A percentile compares a stretch with the other conserved stretches of the same genome.
Evolutionary conservation across 257 asterid genomes (phyloP).

Genomic region (Galeopsis tetrahit): DNA sequence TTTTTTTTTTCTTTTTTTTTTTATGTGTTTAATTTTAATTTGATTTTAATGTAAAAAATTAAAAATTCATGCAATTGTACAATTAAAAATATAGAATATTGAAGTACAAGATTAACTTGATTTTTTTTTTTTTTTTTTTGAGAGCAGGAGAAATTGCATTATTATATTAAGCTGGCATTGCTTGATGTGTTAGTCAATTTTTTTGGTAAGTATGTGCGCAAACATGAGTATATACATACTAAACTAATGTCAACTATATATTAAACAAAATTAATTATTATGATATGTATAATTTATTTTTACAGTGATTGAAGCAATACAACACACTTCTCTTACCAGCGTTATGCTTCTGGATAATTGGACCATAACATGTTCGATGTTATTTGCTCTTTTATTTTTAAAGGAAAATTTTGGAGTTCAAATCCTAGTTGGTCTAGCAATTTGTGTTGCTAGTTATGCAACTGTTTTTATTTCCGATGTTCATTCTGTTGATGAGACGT

Average conservation of each 20-base stretch:
- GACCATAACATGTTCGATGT: constrained; percentile 87
- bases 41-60: too few relatives aligned
- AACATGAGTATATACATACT: too few relatives aligned
- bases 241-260: too few relatives aligned
- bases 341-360: constrained; percentile 97
- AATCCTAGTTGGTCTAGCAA: constrained; percentile 63
- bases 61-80: too few relatives aligned
- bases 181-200: constrained; percentile 91
- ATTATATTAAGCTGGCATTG: constrained; percentile 73
- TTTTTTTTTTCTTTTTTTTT: too few relatives aligned
- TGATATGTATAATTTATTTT: not conserved
- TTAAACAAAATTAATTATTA: too few relatives aligned
- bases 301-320: constrained; percentile 88
- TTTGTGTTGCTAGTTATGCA: constrained; percentile 80
- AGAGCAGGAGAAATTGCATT: constrained; percentile 92
- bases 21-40: too few relatives aligned
- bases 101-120: too few relatives aligned
- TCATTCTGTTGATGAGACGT: constrained; percentile 73
- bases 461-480: constrained; percentile 81
- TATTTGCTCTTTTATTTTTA: constrained; percentile 80
- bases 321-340: constrained; percentile 91
- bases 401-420: constrained; percentile 69
- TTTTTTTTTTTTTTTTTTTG: too few relatives aligned
- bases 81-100: too few relatives aligned
- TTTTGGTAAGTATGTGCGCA: constrained; percentile 86